A percentile compares a stretch with the other conserved stretches of the same genome.
These are phyloP conservation scores for Salpingoeca rosetta DNA, from an alignment of 78 protist genomes.

Conservation along the genomic window DNA sequence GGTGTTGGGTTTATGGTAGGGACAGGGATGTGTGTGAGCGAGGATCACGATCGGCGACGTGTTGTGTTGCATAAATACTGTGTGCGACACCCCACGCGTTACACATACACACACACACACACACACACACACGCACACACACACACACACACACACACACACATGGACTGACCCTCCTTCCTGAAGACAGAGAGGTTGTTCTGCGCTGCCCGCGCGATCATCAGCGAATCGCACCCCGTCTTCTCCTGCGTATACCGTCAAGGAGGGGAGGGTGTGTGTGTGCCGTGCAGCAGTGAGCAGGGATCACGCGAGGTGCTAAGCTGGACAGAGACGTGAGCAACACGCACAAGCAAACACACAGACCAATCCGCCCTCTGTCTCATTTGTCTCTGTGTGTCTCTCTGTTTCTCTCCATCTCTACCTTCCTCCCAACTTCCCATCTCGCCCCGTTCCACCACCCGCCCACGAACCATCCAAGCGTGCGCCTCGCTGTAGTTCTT, in stretches of 20 bases:
- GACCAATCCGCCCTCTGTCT: neutral
- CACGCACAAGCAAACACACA: neutral
- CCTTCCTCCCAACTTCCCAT: too few relatives aligned
- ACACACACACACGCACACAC: neutral
- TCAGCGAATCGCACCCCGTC: slow-evolving; percentile 14
- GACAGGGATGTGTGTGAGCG: too few relatives aligned
- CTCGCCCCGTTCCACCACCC: too few relatives aligned
- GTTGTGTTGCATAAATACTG: neutral
- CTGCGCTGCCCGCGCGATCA: slow-evolving; percentile 57
- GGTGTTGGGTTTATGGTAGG: too few relatives aligned
- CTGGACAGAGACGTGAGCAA: neutral
- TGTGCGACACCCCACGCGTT: neutral
- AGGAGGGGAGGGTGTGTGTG: neutral
- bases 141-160: neutral
- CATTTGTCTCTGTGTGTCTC: too few relatives aligned
- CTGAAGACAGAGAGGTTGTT: slow-evolving; percentile 31
- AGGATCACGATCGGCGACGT: neutral
- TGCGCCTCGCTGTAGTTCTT: neutral
- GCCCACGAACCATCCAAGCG: too few relatives aligned
- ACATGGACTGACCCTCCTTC: neutral
- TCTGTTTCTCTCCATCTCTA: too few relatives aligned
- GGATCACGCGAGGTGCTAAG: neutral
- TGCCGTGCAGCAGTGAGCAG: neutral
- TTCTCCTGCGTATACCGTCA: neutral
- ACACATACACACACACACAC: neutral